Percentiles rank a stretch among this genome's conserved stretches.
These are phyloP conservation scores for Phytopythium mirpurense DNA, from an alignment of 352 stramenopile genomes.

Conservation along the genomic window DNA sequence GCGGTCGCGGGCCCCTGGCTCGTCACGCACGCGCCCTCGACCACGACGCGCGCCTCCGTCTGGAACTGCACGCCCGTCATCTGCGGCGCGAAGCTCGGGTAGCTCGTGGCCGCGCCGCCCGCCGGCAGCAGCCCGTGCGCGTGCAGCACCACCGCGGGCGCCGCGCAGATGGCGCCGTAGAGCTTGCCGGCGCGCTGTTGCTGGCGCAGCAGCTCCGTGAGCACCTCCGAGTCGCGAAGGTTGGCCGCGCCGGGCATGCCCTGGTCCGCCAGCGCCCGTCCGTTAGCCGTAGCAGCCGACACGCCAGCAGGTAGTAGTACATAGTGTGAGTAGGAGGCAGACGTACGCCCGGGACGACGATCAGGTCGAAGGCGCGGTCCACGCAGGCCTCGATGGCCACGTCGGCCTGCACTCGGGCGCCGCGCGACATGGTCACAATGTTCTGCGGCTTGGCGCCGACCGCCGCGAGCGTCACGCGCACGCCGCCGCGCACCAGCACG, in stretches of 20 bases:
- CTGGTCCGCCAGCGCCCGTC: conserved; percentile 14
- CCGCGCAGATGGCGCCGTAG: conserved; percentile 76
- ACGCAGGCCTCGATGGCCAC: conserved; percentile 52
- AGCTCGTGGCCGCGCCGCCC: conserved; percentile 45
- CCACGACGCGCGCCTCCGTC: conserved; percentile 50
- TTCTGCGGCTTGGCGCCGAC: conserved; percentile 54
- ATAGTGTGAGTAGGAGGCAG: not conserved
- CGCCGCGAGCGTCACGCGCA: conserved; percentile 60
- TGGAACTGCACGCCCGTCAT: conserved; percentile 46
- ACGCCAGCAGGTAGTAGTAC: no score
- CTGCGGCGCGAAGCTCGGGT: conserved; percentile 62
- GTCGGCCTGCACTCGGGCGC: conserved; percentile 65
- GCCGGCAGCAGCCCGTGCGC: conserved; percentile 43
- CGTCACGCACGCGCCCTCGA: conserved; percentile 70
- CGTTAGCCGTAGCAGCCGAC: no score
- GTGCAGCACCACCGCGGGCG: conserved; percentile 66
- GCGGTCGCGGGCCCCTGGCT: conserved; percentile 72
- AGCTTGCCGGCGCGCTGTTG: conserved; percentile 59
- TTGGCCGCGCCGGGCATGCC: conserved; percentile 63
- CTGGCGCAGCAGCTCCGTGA: conserved; percentile 51
- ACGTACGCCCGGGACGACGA: conserved; percentile 60
- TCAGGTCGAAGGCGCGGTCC: conserved; percentile 55
- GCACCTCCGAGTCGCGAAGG: conserved; percentile 55
- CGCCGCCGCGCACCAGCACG: conserved; percentile 62
- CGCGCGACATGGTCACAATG: conserved; percentile 70